Evolutionary conservation across 108 stramenopile species (phyloP).

Genomic region (Hondaea fermentalgiana): DNA sequence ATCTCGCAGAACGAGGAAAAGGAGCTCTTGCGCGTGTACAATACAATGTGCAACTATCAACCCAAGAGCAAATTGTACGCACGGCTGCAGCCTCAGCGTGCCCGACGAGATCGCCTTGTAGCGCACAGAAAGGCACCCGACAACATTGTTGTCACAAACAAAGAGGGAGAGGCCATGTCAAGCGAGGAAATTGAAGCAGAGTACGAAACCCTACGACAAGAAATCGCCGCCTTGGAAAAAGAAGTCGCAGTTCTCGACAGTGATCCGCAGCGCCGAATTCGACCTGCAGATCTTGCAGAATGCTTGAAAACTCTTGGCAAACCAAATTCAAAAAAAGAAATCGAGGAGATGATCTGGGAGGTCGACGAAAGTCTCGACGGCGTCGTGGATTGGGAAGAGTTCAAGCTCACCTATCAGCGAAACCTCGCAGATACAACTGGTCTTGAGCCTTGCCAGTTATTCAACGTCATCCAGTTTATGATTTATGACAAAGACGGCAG

Average conservation of each 20-base stretch:
- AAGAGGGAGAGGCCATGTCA: neutral
- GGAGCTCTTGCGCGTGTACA: constrained; percentile 53
- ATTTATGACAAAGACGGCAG: constrained; percentile 67
- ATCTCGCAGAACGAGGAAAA: constrained; percentile 45
- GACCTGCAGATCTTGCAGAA: constrained; percentile 54
- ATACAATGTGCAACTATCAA: constrained; percentile 48
- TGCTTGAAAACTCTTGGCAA: constrained; percentile 59
- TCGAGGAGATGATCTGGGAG: constrained; percentile 81
- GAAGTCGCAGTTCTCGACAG: neutral
- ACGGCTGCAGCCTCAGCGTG: constrained; percentile 19
- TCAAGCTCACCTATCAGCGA: constrained; percentile 68
- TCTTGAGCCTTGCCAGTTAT: constrained; percentile 68
- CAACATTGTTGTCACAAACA: constrained; percentile 27
- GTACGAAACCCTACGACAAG: neutral
- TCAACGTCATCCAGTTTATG: constrained; percentile 77
- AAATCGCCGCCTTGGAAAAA: neutral
- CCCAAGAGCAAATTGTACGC: constrained; percentile 38
- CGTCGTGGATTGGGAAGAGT: constrained; percentile 75
- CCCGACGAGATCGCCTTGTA: constrained; percentile 3
- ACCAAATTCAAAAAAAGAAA: constrained; percentile 53
- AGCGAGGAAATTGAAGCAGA: constrained; percentile 28
- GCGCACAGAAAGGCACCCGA: constrained; percentile 21
- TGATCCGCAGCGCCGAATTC: neutral
- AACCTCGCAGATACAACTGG: constrained; percentile 67
- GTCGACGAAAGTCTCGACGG: constrained; percentile 80